Percentiles rank a stretch among this genome's conserved stretches.
Conservation (phyloP, 257 asterid species). For the Thymus quinquecostatus region DNA sequence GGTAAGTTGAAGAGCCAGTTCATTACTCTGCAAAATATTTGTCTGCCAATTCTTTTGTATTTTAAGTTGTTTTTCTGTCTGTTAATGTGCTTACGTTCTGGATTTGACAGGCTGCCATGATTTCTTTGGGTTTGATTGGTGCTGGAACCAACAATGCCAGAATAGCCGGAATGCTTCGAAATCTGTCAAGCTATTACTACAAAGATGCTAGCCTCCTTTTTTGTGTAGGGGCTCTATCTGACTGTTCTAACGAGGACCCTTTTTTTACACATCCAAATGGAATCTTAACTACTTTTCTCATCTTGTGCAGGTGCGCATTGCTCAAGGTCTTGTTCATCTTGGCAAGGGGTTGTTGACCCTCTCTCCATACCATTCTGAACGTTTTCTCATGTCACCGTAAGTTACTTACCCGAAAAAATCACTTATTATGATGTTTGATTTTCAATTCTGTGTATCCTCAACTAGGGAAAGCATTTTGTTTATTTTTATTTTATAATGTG, state of each 20-base stretch:
- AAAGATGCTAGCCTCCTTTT: constrained; percentile 95
- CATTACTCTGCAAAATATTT: constrained; percentile 12
- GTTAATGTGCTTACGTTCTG: constrained; percentile 19
- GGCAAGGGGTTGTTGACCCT: constrained; percentile 93
- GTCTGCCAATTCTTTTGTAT: neutral
- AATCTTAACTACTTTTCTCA: constrained; percentile 7
- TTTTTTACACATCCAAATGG: constrained; percentile 4
- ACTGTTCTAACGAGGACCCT: neutral
- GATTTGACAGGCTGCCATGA: constrained; percentile 71
- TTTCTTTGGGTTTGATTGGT: constrained; percentile 93
- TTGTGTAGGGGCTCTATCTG: constrained; percentile 59
- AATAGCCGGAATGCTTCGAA: constrained; percentile 98
- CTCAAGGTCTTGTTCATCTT: constrained; percentile 92
- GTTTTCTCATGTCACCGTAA: constrained; percentile 80
- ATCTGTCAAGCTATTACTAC: constrained; percentile 93
- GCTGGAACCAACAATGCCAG: constrained; percentile 99
- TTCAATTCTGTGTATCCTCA: neutral
- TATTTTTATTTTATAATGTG: neutral
- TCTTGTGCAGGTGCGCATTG: constrained; percentile 83
- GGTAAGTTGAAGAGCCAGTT: constrained; percentile 44
- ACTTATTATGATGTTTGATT: constrained; percentile 3
- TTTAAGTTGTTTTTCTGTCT: neutral
- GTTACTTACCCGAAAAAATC: constrained; percentile 27
- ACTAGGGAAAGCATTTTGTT: neutral
- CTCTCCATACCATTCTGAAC: constrained; percentile 90